These are phyloP conservation scores for Phylloporus arenicola DNA, from an alignment of 768 basidiomycete species.

Conservation along the genomic window DNA sequence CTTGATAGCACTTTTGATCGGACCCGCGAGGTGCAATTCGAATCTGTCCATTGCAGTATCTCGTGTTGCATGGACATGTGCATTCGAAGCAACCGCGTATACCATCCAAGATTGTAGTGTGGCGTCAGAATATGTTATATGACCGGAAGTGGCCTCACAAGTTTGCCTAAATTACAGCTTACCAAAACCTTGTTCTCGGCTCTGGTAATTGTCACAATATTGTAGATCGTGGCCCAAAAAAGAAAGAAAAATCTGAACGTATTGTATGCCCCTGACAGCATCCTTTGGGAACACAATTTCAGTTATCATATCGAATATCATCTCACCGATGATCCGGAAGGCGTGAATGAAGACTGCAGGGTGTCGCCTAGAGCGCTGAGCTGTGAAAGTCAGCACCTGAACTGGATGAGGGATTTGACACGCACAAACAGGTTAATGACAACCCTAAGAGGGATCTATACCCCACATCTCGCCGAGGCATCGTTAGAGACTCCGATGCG, in stretches of 20 bases:
- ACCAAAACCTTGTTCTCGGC: constrained; percentile 4
- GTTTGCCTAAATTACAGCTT: constrained; percentile 9
- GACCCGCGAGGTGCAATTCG: constrained; percentile 10
- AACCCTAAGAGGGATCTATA: constrained; percentile 13
- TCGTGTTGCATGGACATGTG: not conserved
- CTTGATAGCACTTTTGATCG: constrained; percentile 9
- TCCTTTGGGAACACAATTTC: constrained; percentile 15
- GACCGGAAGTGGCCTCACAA: constrained; percentile 3
- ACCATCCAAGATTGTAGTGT: not conserved
- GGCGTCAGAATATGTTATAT: constrained; percentile 2
- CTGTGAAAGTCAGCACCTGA: constrained; percentile 7
- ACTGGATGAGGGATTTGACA: constrained; percentile 9
- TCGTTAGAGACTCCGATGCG: constrained; percentile 1
- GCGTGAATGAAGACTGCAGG: constrained; percentile 1
- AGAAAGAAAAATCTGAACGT: not conserved
- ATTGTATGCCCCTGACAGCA: not conserved
- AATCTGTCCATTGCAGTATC: constrained; percentile 16
- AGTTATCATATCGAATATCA: constrained; percentile 15
- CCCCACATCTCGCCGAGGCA: constrained; percentile 17
- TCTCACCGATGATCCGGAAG: constrained; percentile 8
- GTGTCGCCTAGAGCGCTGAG: constrained; percentile 4
- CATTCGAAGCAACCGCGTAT: constrained; percentile 1
- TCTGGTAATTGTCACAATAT: not conserved
- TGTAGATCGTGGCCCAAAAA: not conserved
- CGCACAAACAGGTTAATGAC: constrained; percentile 1